Conservation (phyloP, 495 filamentous ascomycete species). For the Penicillium samsonianum region DNA sequence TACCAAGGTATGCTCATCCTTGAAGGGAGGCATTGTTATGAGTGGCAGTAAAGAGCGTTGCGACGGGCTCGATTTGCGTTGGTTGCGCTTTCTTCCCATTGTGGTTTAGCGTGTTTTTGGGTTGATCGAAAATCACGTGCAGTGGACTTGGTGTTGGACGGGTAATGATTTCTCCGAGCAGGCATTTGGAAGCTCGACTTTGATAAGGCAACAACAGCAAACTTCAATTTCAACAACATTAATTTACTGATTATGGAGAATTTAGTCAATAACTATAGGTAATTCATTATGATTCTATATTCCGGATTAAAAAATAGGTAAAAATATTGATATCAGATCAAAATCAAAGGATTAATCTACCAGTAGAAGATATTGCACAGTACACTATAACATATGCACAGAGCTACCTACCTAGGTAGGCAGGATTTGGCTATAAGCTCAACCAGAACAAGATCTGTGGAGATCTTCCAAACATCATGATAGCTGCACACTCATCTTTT, state of each 20-base stretch:
- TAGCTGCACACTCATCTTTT: background rate
- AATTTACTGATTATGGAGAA: background rate
- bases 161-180: background rate
- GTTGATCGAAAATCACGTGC: slow-evolving; percentile 15
- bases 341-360: background rate
- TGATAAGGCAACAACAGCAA: background rate
- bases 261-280: background rate
- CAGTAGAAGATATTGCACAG: background rate
- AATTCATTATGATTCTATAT: background rate
- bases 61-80: slow-evolving; percentile 20
- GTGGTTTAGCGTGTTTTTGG: slow-evolving; percentile 16
- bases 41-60: slow-evolving; percentile 5
- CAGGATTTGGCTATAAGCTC: background rate
- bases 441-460: background rate
- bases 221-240: background rate
- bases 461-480: background rate
- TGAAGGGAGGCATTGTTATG: slow-evolving; percentile 66
- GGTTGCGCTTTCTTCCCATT: slow-evolving; percentile 16
- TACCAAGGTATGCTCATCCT: slow-evolving; percentile 77
- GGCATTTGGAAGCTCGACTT: background rate
- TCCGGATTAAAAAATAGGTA: background rate
- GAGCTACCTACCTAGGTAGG: background rate
- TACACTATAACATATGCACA: background rate
- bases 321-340: background rate
- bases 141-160: background rate